Evolutionary conservation across 805 yeast genomes (phyloP).

Genomic region (Candida ipomoeae): DNA sequence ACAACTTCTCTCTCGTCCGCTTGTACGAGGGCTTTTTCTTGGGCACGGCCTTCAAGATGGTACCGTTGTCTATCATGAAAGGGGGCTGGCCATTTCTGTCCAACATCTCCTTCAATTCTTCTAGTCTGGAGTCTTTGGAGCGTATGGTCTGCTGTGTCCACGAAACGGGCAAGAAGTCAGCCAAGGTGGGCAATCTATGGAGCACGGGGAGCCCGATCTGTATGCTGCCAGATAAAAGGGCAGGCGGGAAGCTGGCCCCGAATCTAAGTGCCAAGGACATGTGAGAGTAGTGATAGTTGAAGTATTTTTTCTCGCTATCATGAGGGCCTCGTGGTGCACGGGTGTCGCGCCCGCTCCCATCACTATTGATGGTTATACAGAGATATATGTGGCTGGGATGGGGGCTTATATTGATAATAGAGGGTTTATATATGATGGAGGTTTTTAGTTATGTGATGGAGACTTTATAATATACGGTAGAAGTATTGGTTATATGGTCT

Average conservation of each 20-base stretch:
- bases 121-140: slow-evolving; percentile 24
- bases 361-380: too few relatives aligned
- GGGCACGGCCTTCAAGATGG: slow-evolving; percentile 78
- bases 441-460: too few relatives aligned
- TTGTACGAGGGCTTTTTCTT: slow-evolving; percentile 88
- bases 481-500: too few relatives aligned
- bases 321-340: background rate
- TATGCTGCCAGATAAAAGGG: slow-evolving; percentile 5
- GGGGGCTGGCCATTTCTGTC: slow-evolving; percentile 32
- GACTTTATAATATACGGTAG: too few relatives aligned
- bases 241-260: slow-evolving; percentile 17
- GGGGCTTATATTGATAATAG: background rate
- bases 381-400: too few relatives aligned
- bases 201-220: slow-evolving; percentile 14
- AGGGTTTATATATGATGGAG: background rate
- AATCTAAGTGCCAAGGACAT: slow-evolving; percentile 27
- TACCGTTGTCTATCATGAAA: slow-evolving; percentile 59
- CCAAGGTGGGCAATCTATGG: slow-evolving; percentile 13
- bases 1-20: slow-evolving; percentile 77
- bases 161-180: slow-evolving; percentile 13
- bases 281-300: background rate
- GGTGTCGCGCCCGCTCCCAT: background rate
- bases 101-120: slow-evolving; percentile 38
- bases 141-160: slow-evolving; percentile 4
- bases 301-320: background rate